Evolutionary conservation across 1,139 yeast species (phyloP), one percentile per base, ranked within the genome.

Genomic region (Fermentozyma sake): DNA sequence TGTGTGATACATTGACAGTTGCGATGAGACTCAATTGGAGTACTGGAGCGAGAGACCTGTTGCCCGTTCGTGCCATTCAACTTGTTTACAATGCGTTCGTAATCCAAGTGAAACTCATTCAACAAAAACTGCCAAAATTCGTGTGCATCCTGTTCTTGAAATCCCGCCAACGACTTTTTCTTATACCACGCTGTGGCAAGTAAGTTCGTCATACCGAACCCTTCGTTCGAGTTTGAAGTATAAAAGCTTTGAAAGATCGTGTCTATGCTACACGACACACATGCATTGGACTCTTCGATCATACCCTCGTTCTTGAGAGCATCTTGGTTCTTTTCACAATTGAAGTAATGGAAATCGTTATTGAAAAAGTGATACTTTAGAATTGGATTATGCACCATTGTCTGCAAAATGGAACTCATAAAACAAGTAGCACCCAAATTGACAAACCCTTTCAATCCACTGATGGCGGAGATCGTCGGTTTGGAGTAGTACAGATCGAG

Each of bases 371-470:
- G 81, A 43, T 77, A 72, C 35, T 91, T 73, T 23, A 91, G 69
- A 32, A 85, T 67, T 7, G 97, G 97, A 48, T 89, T 89, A 52
- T 91, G 97, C 28, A 91, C 65, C 24, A 89, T 58, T 0, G 94
- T 76, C 58, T 91, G 98, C 23, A 91, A 57, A 11, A 87, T 77
- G 20, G 93, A 84, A 39, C 95, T 83, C 84, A 91, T 89, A 58
- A 85, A 91, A 58, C 98, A 91, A 0, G 98, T 91, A 0, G 97
- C 84, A 0, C 98, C 98, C 75, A 91, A 76, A 52, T 91, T 91
- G 31, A 87, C 79, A 43, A 91, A 76, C 3, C 98, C 98, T 34
- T 82, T 72, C 14, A 91, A 59, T 0, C 96, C 97, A 10, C 79
- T 71, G 3, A 76, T 65, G 1, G 94, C 83, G 26, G 70, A 71